These are phyloP conservation scores for Claviceps citrina DNA, from an alignment of 2,329 filamentous ascomycete genomes.

Conservation along the genomic window DNA sequence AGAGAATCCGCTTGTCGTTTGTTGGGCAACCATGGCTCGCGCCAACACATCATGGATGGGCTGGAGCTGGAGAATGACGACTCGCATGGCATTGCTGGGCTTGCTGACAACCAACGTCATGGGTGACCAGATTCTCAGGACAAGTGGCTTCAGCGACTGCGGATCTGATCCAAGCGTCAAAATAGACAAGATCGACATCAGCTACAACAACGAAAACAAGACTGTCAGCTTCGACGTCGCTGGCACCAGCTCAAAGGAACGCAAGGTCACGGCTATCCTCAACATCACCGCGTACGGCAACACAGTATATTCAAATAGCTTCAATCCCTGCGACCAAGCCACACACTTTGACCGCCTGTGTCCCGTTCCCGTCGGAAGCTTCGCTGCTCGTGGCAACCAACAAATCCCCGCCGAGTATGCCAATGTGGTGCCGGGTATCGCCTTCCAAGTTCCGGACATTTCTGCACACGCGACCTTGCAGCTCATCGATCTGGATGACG, in stretches of 20 bases:
- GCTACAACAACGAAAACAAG: constrained; percentile 62
- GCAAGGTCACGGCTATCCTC: constrained; percentile 67
- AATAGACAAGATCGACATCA: constrained; percentile 60
- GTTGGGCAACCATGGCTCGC: constrained; percentile 19
- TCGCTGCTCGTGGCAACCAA: constrained; percentile 57
- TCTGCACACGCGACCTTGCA: constrained; percentile 70
- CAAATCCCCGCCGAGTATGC: constrained; percentile 57
- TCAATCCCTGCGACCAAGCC: constrained; percentile 62
- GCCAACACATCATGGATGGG: constrained; percentile 12
- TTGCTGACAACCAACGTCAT: constrained; percentile 33
- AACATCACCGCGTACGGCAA: constrained; percentile 73
- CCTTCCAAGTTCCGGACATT: constrained; percentile 81
- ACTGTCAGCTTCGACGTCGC: constrained; percentile 67
- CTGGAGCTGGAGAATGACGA: constrained; percentile 12
- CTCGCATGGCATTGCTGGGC: constrained; percentile 18
- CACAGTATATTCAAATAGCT: constrained; percentile 60
- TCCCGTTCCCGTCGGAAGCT: constrained; percentile 64
- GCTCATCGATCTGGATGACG: constrained; percentile 46
- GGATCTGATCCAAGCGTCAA: constrained; percentile 36
- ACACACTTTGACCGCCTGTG: constrained; percentile 63
- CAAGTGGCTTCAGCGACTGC: constrained; percentile 67
- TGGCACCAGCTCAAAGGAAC: constrained; percentile 55
- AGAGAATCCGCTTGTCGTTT: constrained; percentile 2
- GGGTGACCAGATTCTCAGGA: constrained; percentile 60
- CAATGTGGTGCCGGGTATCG: constrained; percentile 67